A percentile compares a stretch with the other conserved stretches of the same genome.
These are phyloP conservation scores for Lasiodiplodia hormozganensis DNA, from an alignment of 2,329 filamentous ascomycete genomes.

Conservation along the genomic window DNA sequence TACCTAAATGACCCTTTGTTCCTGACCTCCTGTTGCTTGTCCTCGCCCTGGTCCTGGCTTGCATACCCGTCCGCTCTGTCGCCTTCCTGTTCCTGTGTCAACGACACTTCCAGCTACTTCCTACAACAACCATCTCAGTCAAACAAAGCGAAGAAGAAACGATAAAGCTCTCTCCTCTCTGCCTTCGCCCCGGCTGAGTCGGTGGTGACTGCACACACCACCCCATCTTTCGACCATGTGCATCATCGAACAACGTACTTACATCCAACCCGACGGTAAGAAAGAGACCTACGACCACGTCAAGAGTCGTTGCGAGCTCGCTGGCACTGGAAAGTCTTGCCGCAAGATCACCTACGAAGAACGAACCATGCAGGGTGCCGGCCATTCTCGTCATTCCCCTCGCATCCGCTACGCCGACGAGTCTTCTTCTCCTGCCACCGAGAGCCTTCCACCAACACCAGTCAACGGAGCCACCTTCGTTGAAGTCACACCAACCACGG, in stretches of 20 bases:
- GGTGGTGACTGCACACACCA: slow-evolving; percentile 1
- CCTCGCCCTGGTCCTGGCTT: slow-evolving; percentile 8
- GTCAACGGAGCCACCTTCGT: slow-evolving; percentile 12
- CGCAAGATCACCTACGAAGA: slow-evolving; percentile 3
- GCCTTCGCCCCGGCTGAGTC: not conserved
- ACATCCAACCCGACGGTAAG: slow-evolving; percentile 17
- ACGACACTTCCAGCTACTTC: slow-evolving; percentile 17
- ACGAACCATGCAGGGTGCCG: slow-evolving; percentile 15
- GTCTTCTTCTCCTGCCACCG: slow-evolving; percentile 8
- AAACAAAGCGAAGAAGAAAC: not conserved
- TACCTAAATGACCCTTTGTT: slow-evolving; percentile 25
- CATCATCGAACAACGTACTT: slow-evolving; percentile 22
- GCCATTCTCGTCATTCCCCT: slow-evolving; percentile 16
- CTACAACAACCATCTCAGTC: not conserved
- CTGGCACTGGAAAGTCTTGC: not conserved
- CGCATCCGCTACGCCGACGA: slow-evolving; percentile 15
- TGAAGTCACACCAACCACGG: not conserved
- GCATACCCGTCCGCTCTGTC: slow-evolving; percentile 16
- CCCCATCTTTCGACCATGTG: not conserved
- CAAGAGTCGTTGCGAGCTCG: slow-evolving; percentile 21
- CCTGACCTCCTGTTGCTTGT: slow-evolving; percentile 18
- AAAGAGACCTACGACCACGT: slow-evolving; percentile 24
- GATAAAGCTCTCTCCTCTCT: not conserved
- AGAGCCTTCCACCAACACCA: slow-evolving; percentile 23
- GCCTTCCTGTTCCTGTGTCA: slow-evolving; percentile 21